Percentiles rank a stretch among this genome's conserved stretches.
These are phyloP conservation scores for Bretschneidera sinensis DNA, from an alignment of 345 rosid species.

Conservation along the genomic window DNA sequence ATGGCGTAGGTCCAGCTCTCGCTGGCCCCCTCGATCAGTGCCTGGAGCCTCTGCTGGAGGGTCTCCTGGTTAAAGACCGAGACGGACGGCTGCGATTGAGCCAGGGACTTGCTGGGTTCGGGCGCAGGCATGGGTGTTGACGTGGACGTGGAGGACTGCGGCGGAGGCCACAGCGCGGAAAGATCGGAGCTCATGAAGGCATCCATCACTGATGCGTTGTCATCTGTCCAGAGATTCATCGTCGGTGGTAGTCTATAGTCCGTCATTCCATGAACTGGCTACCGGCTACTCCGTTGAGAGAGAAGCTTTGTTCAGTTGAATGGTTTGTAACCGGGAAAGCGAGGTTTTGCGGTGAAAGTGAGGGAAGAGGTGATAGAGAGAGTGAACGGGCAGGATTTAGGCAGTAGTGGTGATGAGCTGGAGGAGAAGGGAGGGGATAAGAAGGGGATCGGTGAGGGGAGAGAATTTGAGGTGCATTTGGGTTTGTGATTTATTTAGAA, in stretches of 20 bases:
- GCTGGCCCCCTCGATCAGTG: constrained; percentile 63
- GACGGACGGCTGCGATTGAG: constrained; percentile 19
- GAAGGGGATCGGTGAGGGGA: neutral
- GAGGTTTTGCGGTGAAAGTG: neutral
- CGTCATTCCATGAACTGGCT: constrained; percentile 27
- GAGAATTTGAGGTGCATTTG: constrained; percentile 23
- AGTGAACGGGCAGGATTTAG: neutral
- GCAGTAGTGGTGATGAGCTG: neutral
- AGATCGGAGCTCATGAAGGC: constrained; percentile 92
- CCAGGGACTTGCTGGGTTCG: constrained; percentile 6
- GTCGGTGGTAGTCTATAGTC: constrained; percentile 46
- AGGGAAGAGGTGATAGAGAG: neutral
- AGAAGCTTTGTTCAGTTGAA: too few species aligned
- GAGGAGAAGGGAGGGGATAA: neutral
- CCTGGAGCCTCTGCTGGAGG: constrained; percentile 87
- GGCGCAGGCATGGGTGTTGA: constrained; percentile 16
- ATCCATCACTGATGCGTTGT: constrained; percentile 83
- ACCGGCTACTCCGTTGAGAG: neutral
- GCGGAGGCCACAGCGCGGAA: constrained; percentile 62
- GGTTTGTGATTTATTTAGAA: constrained; percentile 37
- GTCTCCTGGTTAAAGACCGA: constrained; percentile 58
- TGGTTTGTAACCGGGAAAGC: neutral
- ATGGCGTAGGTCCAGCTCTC: constrained; percentile 92
- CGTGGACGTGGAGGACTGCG: constrained; percentile 36
- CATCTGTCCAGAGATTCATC: constrained; percentile 88